These are phyloP conservation scores for Lodderomyces pseudojiufengensis DNA, from an alignment of 1,139 yeast genomes.

Conservation along the genomic window DNA sequence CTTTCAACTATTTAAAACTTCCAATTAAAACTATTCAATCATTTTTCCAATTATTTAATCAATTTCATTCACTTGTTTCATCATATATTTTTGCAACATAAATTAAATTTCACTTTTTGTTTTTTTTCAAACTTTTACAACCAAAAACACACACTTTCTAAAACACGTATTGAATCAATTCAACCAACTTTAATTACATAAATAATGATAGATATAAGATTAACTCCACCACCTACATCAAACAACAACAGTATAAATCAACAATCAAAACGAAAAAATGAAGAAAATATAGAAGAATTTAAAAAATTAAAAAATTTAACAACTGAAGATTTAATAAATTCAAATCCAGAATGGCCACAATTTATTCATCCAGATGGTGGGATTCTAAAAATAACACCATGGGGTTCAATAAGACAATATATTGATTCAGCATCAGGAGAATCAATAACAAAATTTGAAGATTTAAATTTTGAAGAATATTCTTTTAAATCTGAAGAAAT, in stretches of 20 bases:
- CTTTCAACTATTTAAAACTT: too few relatives aligned
- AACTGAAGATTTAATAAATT: slow-evolving; percentile 24
- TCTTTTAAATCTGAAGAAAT: slow-evolving; percentile 20
- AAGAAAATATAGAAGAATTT: not conserved
- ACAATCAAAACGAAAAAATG: slow-evolving; percentile 2
- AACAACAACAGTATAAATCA: too few relatives aligned
- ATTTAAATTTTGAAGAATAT: slow-evolving; percentile 37
- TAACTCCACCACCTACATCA: slow-evolving; percentile 1
- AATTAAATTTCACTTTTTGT: too few relatives aligned
- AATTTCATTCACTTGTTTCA: too few relatives aligned
- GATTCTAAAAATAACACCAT: slow-evolving; percentile 58
- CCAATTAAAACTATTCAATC: too few relatives aligned
- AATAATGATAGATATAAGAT: not conserved
- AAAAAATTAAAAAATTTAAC: slow-evolving; percentile 14
- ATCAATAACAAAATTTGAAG: slow-evolving; percentile 40
- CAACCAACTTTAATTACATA: too few relatives aligned
- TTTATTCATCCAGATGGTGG: slow-evolving; percentile 67
- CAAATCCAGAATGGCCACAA: slow-evolving; percentile 53
- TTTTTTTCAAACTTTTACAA: too few relatives aligned
- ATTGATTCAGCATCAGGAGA: slow-evolving; percentile 32
- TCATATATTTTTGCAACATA: too few relatives aligned
- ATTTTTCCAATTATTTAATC: too few relatives aligned
- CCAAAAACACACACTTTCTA: too few relatives aligned
- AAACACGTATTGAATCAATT: too few relatives aligned
- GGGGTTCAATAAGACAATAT: slow-evolving; percentile 47